These are phyloP conservation scores for Melanogaster broomeanus DNA, from an alignment of 768 basidiomycete species.

Conservation along the genomic window DNA sequence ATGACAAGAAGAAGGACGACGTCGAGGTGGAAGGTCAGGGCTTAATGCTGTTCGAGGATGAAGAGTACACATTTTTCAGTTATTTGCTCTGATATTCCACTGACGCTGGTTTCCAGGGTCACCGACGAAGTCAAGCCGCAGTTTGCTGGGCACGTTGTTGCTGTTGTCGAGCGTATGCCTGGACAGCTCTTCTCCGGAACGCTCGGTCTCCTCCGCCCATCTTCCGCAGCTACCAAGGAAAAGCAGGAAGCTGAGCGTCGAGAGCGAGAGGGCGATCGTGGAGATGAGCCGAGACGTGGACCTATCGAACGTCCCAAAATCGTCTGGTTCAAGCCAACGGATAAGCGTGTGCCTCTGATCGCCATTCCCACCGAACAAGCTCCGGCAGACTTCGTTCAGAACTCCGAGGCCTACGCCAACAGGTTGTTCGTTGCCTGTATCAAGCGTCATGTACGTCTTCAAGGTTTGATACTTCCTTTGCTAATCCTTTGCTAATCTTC, in stretches of 20 bases:
- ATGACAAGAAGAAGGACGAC: constrained; percentile 99
- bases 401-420: constrained; percentile 87
- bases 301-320: constrained; percentile 95
- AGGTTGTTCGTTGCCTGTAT: constrained; percentile 97
- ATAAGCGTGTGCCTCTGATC: constrained; percentile 97
- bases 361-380: constrained; percentile 99
- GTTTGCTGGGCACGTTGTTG: constrained; percentile 98
- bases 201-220: constrained; percentile 91
- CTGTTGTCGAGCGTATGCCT: constrained; percentile 99
- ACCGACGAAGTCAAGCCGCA: constrained; percentile 98
- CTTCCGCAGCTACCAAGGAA: constrained; percentile 96
- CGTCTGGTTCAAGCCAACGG: constrained; percentile 99
- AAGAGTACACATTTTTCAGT: constrained; percentile 63
- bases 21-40: constrained; percentile 99
- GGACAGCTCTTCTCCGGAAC: constrained; percentile 98
- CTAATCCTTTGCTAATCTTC: constrained; percentile 18
- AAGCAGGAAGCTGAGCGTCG: constrained; percentile 98
- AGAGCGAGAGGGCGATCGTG: constrained; percentile 93
- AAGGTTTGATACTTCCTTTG: constrained; percentile 7
- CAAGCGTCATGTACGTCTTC: constrained; percentile 84
- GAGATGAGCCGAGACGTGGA: constrained; percentile 76
- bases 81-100: background rate
- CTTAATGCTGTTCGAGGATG: constrained; percentile 94
- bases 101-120: constrained; percentile 53
- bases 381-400: constrained; percentile 93